A percentile compares a stretch with the other conserved stretches of the same genome.
These are phyloP conservation scores for Handroanthus guayacan DNA, from an alignment of 257 asterid species.

Conservation along the genomic window DNA sequence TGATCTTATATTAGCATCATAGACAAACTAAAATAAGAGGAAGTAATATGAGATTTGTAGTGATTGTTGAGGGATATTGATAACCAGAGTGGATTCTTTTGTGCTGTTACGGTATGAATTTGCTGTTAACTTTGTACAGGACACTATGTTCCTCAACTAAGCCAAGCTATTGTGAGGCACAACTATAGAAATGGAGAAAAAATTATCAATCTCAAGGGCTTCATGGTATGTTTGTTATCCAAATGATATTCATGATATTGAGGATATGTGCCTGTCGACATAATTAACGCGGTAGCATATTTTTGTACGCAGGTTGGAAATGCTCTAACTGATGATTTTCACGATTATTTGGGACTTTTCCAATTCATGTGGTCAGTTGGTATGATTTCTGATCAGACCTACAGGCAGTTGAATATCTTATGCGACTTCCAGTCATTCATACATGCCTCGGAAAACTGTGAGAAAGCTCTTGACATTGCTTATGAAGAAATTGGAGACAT, in stretches of 20 bases:
- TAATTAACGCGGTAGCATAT: too few species aligned
- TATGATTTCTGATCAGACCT: conserved; percentile 91
- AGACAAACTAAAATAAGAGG: not conserved
- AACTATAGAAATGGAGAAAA: conserved; percentile 53
- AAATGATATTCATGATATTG: too few species aligned
- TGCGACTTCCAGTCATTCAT: conserved; percentile 70
- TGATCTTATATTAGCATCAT: not conserved
- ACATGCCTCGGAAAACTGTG: conserved; percentile 57
- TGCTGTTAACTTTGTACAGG: conserved; percentile 53
- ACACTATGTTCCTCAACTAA: conserved; percentile 94
- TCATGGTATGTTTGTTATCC: conserved; percentile 61
- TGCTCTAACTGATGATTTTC: conserved; percentile 86
- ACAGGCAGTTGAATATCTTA: conserved; percentile 63
- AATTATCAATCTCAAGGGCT: conserved; percentile 82
- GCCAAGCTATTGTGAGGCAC: conserved; percentile 82
- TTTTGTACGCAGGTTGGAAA: conserved; percentile 69
- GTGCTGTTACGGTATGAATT: conserved; percentile 21
- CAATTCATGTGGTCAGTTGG: conserved; percentile 91
- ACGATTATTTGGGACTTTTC: conserved; percentile 80
- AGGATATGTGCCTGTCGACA: too few species aligned
- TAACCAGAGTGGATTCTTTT: not conserved
- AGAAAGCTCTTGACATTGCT: conserved; percentile 61
- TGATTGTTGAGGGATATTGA: not conserved
- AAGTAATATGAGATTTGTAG: too few species aligned
- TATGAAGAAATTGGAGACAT: conserved; percentile 79